phyloP scores from a whole-genome alignment of 345 rosid species.

The Boechera stricta region DNA sequence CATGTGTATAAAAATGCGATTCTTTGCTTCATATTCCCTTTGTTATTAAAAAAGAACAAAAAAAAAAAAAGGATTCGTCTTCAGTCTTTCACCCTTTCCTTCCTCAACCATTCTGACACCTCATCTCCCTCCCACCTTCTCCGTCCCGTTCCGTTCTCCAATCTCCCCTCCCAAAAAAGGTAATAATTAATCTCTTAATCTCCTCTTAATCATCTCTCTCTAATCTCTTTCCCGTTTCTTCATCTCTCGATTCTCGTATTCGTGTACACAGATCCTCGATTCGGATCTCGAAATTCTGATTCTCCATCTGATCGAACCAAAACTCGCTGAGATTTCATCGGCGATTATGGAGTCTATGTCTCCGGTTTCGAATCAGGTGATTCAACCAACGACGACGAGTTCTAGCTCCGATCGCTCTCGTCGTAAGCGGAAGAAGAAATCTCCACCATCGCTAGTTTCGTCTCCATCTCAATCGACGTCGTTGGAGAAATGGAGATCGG shows the following conservation, averaged over 20 bases:
- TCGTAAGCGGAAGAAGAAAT: constrained; percentile 73
- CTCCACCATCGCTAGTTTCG: constrained; percentile 20
- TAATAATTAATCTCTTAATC: constrained; percentile 8
- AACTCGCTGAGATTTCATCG: neutral
- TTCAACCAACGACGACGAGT: constrained; percentile 43
- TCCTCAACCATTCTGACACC: constrained; percentile 44
- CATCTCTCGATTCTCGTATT: constrained; percentile 11
- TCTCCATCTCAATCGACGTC: constrained; percentile 34
- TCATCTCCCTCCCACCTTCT: constrained; percentile 34
- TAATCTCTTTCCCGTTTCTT: constrained; percentile 33
- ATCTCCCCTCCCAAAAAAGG: neutral
- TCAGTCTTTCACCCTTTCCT: neutral
- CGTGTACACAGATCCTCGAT: constrained; percentile 13
- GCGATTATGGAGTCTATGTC: constrained; percentile 30
- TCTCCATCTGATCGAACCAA: neutral
- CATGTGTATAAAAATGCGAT: constrained; percentile 45
- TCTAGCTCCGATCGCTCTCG: constrained; percentile 55
- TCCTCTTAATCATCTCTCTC: constrained; percentile 18
- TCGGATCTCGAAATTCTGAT: constrained; percentile 16
- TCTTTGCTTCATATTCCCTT: constrained; percentile 31
- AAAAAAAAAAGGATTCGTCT: constrained; percentile 8
- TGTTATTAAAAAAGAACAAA: neutral
- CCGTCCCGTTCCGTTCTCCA: constrained; percentile 47
- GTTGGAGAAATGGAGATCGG: constrained; percentile 74
- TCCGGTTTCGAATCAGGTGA: constrained; percentile 50